Base-by-base conservation (phyloP, 257 asterid genomes). In the Mitragyna speciosa region DNA sequence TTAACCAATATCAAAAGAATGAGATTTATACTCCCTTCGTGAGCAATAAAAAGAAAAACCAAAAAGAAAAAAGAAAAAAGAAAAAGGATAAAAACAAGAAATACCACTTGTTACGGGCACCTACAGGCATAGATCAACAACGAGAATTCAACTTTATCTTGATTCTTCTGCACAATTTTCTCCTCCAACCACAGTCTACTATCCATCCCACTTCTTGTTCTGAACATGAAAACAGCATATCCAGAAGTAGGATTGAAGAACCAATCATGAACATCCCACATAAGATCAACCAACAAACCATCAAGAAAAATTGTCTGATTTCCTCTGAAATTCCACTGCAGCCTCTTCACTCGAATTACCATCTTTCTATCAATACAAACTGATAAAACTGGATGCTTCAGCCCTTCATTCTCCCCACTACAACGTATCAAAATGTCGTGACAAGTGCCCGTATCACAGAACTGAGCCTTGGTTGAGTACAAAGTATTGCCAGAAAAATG, bases 251-350 rank as follows among this genome's bases (percentile, higher is more conserved):
- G 79, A 72, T 83, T 83, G 43, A 87, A 86, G 70, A 96, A 91
- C 99, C 98, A 94, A 52, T 87, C 97, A 79, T 94, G 97, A 51
- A 92, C 97, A 82, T 96, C 99, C 99, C 99, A 96, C 97, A 96
- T 87, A 14, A 94, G 84, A 88, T 96, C 99, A 72, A 96, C 88
- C 52, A 92, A 61, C 86, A 92, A 84, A 3, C 99, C 99, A 73
- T 94, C 98, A 72, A 94, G 80, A 72, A 91, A 91, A 19, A 96
- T 88, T 3, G 98, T 96, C 75, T 96, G 97, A 83, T 94, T 92
- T 28, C 99, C 99, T 47, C 99, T 86, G 82, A 96, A 96, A 81
- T 96, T 96, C 99, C 99, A 96, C 75, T 88, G 96, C 83, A 96
- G 83, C 88, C 97, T 83, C 85, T 92, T 96, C n/a, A 94, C 99